Percentiles rank a stretch among this genome's conserved stretches.
phyloP scores from a whole-genome alignment of 208 protist species.

The Leishmania guyanensis region DNA sequence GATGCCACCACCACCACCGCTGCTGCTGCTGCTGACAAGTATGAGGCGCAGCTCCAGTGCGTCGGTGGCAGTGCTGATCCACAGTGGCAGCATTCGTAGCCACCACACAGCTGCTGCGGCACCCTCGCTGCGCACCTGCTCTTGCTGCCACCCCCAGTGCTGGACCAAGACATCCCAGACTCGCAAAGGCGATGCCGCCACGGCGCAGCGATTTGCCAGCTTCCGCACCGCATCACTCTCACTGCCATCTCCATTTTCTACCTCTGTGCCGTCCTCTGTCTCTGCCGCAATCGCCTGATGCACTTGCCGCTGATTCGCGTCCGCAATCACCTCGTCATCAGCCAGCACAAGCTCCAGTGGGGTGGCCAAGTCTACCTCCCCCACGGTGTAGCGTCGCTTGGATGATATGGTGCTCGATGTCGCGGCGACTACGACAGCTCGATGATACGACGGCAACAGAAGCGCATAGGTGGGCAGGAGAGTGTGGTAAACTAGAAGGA shows the following conservation, averaged over 20 bases:
- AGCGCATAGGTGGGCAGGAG: constrained; percentile 27
- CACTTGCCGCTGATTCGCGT: not conserved
- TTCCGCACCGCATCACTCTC: not conserved
- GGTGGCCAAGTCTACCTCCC: not conserved
- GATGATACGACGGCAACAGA: constrained; percentile 31
- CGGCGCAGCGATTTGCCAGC: not conserved
- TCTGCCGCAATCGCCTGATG: not conserved
- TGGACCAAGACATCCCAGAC: constrained; percentile 34
- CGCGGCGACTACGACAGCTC: not conserved
- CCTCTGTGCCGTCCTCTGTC: not conserved
- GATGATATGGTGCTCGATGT: not conserved
- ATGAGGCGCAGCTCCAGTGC: constrained; percentile 29
- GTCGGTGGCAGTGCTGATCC: constrained; percentile 17
- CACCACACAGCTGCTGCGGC: constrained; percentile 39
- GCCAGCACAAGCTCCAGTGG: not conserved
- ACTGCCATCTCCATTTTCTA: not conserved
- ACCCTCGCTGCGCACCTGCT: constrained; percentile 37
- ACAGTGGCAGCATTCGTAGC: constrained; percentile 32
- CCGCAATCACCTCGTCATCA: not conserved
- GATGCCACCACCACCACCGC: not conserved
- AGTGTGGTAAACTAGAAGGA: constrained; percentile 20
- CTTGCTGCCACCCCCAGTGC: constrained; percentile 36
- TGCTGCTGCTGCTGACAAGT: constrained; percentile 2
- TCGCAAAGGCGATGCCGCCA: constrained; percentile 12
- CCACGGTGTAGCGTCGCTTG: not conserved